Evolutionary conservation across 2,329 filamentous ascomycete genomes (phyloP), one percentile per base, ranked within the genome.

Genomic region (Gyromitra esculenta): DNA sequence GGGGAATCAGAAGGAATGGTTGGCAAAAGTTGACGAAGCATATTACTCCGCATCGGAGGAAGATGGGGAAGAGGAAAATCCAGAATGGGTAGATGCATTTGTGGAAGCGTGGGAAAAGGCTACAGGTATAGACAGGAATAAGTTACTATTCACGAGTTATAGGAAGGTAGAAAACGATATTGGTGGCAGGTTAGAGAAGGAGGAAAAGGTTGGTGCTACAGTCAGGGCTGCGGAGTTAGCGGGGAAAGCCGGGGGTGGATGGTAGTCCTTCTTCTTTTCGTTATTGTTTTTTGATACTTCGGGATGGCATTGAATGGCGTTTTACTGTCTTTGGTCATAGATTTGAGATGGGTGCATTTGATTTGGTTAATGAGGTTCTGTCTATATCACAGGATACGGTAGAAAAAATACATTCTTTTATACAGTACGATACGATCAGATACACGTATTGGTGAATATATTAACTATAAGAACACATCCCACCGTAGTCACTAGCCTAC

Each of bases 141-240:
- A 88, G 82, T 85, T 99, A 81, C 89, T 90, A 73, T 92, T 91
- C 83, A 99, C 96, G 73, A 96, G 90, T 66, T 99, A 93, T 85
- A 90, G 96, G 78, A 91, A 94, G 84, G 95, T 99, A 25, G 91
- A 97, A 81, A 97, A 95, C 85, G 93, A 98, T 83, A 93, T 99
- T 56, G 96, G 96, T 65, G 97, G 96, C 85, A 87, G 88, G 79
- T 86, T 87, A 79, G 81, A 78, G 5, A 80, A 82, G 15, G 82
- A 81, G 70, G 56, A 60, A 11, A 85, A 88, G 83, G 82, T 86
- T 83, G 86, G 87, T 76, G 91, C 94, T 82, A 91, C 92, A 56
- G 92, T 96, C 82, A 89, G 91, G 76, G 94, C 97, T 52, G 91
- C 94, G 75, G 93, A 96, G 82, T 87, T 99, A 81, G 95, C 95